Evolutionary conservation across 2,329 filamentous ascomycete species (phyloP), one percentile per base, ranked within the genome.

Genomic region (Arthrobotrys sphaeroides): DNA sequence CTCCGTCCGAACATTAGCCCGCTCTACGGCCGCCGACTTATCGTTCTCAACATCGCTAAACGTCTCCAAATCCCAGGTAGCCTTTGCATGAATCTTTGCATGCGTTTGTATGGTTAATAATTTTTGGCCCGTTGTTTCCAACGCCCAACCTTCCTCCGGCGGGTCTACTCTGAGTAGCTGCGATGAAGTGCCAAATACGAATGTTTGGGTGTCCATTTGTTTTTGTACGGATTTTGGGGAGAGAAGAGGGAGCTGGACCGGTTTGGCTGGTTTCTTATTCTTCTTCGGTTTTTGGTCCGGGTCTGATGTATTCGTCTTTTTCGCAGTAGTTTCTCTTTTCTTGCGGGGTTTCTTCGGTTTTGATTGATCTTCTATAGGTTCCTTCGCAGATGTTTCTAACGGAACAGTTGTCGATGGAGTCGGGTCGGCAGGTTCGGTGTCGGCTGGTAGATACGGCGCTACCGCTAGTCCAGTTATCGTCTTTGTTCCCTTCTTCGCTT

Each of bases 111-210:
- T 64, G 2, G 70, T 74, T 24, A 68, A 68, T 20, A 74, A 13
- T n/a, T 57, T 62, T n/a, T 28, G 49, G 2, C 70, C 70, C 5
- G 62, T 64, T 4, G 55, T 70, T 66, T 76, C 73, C 5, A 76
- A 18, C 13, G 12, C 16, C 73, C 73, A 76, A 6, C 73, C 73
- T 22, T 42, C 73, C 12, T 31, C 26, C 5, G 73, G 73, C 13
- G 65, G 57, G 31, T 66, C 36, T 16, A 42, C 24, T 45, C 20
- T n/a, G 7, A 70, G 61, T 18, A 70, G 31, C 20, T 76, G 65
- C 16, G 73, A 76, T 1, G 73, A 70, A 1, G 73, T 70, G 16
- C 65, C 73, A 40, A 76, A 76, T 43, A 76, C 28, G 10, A 76
- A 76, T 18, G 40, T 65, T 40, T 76, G 64, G 3, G 53, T 12